A percentile compares a stretch with the other conserved stretches of the same genome.
These are phyloP conservation scores for Pichia membranifaciens DNA, from an alignment of 805 yeast species.

Conservation along the genomic window DNA sequence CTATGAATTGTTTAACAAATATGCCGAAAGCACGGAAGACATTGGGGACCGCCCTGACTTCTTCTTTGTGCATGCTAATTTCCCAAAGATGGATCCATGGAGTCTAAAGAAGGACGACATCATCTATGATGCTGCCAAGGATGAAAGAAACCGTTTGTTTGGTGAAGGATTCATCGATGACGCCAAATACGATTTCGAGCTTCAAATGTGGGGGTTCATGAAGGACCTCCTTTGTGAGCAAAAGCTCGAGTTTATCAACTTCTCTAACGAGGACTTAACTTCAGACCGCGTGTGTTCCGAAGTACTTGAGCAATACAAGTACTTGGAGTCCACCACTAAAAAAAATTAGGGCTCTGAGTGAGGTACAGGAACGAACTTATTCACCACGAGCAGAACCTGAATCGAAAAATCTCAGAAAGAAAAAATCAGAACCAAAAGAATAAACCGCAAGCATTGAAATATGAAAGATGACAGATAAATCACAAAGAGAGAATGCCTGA, in stretches of 20 bases:
- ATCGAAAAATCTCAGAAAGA: too few species aligned
- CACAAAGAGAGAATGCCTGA: too few species aligned
- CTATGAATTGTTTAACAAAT: conserved; percentile 30
- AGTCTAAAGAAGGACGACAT: conserved; percentile 38
- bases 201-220: conserved; percentile 56
- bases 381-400: too few species aligned
- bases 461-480: too few species aligned
- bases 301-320: conserved; percentile 1
- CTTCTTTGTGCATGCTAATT: conserved; percentile 59
- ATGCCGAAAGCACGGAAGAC: conserved; percentile 15
- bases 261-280: neutral
- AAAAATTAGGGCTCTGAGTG: neutral
- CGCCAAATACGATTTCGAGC: conserved; percentile 53
- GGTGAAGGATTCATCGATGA: conserved; percentile 47
- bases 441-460: too few species aligned
- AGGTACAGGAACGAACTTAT: too few species aligned
- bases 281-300: conserved; percentile 1
- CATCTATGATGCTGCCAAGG: conserved; percentile 32
- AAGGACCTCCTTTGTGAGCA: conserved; percentile 45
- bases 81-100: conserved; percentile 64
- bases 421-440: too few species aligned
- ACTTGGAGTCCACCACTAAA: neutral
- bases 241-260: neutral
- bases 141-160: conserved; percentile 48
- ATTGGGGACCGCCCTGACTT: conserved; percentile 28